Evolutionary conservation across 495 filamentous ascomycete genomes (phyloP).

Genomic region (Chaetomium cochliodes): DNA sequence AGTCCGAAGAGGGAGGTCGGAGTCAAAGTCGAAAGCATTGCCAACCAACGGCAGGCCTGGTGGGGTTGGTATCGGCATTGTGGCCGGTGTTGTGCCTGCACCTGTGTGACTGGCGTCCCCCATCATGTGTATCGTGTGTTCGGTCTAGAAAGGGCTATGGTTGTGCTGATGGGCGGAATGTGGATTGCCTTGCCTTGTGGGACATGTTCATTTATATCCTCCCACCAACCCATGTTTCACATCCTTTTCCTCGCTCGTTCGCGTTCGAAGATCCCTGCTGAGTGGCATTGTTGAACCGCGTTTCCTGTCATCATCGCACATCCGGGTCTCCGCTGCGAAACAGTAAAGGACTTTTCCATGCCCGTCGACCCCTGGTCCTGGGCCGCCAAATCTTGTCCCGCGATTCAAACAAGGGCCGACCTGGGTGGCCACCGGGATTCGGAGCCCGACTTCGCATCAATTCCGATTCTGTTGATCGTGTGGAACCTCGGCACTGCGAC

Average conservation of each 20-base stretch:
- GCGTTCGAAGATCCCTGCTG: too few relatives aligned
- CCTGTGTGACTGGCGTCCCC: neutral
- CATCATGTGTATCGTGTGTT: too few relatives aligned
- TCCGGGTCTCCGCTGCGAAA: neutral
- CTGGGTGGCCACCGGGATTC: neutral
- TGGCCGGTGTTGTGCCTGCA: slow-evolving; percentile 1
- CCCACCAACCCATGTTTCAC: neutral
- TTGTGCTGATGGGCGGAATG: neutral
- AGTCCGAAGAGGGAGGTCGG: slow-evolving; percentile 52
- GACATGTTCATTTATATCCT: neutral
- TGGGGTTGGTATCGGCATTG: slow-evolving; percentile 51
- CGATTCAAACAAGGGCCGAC: neutral
- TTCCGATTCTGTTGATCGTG: neutral
- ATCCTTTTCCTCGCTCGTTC: too few relatives aligned
- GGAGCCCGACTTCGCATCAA: neutral
- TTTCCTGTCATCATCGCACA: neutral
- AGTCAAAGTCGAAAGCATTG: slow-evolving; percentile 56
- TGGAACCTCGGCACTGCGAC: neutral
- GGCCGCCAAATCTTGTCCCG: neutral
- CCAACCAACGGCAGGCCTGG: slow-evolving; percentile 59
- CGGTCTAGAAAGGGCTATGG: too few relatives aligned
- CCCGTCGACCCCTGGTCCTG: neutral
- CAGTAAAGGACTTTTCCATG: neutral
- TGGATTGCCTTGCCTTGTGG: neutral
- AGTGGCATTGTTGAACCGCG: too few relatives aligned